phyloP scores from a whole-genome alignment of 192 early-diverging fungal species.

The Funneliformis mosseae region DNA sequence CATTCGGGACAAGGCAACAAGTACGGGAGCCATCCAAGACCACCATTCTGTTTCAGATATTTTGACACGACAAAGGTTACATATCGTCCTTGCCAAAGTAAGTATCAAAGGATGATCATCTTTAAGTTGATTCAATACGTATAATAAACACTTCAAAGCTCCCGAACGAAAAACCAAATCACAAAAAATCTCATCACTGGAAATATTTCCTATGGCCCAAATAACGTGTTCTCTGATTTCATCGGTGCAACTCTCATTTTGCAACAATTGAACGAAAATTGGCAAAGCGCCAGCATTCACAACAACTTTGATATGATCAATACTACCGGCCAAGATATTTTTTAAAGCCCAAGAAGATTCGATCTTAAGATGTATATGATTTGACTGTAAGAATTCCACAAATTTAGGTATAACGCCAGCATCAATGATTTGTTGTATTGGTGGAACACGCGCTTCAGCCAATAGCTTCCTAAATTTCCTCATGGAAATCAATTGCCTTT shows the following conservation, averaged over 20 bases:
- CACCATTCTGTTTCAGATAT: constrained; percentile 73
- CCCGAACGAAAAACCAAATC: constrained; percentile 46
- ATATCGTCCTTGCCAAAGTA: constrained; percentile 82
- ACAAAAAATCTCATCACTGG: constrained; percentile 50
- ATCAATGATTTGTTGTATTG: constrained; percentile 54
- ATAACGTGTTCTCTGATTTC: constrained; percentile 53
- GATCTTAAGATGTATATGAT: constrained; percentile 45
- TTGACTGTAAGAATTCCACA: constrained; percentile 52
- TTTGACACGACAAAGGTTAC: constrained; percentile 78
- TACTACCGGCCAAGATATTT: constrained; percentile 52
- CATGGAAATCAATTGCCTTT: constrained; percentile 48
- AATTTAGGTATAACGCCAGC: constrained; percentile 52
- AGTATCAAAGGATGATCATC: constrained; percentile 63
- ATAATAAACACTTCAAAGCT: constrained; percentile 39
- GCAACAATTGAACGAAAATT: constrained; percentile 47
- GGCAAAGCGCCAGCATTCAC: constrained; percentile 53
- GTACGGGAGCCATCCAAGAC: constrained; percentile 43
- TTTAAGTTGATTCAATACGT: constrained; percentile 38
- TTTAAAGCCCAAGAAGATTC: constrained; percentile 61
- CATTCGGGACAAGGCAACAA: constrained; percentile 57
- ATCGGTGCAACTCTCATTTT: constrained; percentile 30
- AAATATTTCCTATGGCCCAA: constrained; percentile 60
- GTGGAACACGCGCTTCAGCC: constrained; percentile 53
- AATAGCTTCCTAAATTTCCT: constrained; percentile 52
- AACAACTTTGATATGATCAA: constrained; percentile 49